These are phyloP conservation scores for Kodamaea hsintzibuensis DNA, from an alignment of 805 yeast species.

Conservation along the genomic window DNA sequence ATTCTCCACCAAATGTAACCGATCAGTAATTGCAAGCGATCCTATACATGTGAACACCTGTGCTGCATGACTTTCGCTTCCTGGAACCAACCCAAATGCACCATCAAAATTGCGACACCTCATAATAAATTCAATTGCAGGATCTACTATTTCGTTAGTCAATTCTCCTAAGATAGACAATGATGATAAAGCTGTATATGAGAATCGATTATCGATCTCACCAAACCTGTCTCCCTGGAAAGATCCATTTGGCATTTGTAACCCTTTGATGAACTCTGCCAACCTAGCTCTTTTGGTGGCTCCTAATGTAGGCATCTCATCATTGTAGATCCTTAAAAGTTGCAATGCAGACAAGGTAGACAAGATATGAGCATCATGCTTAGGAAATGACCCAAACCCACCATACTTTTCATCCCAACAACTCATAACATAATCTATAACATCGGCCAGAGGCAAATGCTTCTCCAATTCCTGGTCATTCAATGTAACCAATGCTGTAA, in stretches of 20 bases:
- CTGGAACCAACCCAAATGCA: conserved; percentile 91
- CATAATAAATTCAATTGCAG: conserved; percentile 65
- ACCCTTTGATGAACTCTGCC: conserved; percentile 34
- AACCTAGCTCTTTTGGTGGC: conserved; percentile 29
- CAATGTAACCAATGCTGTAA: conserved; percentile 69
- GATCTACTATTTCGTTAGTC: conserved; percentile 52
- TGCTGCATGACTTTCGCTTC: conserved; percentile 94
- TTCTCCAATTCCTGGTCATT: conserved; percentile 42
- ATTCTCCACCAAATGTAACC: conserved; percentile 48
- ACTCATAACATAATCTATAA: conserved; percentile 64
- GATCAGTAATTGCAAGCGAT: conserved; percentile 66
- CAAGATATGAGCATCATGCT: conserved; percentile 85
- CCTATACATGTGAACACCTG: conserved; percentile 87
- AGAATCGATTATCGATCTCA: conserved; percentile 90
- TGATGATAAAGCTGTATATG: conserved; percentile 76
- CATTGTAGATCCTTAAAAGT: conserved; percentile 64
- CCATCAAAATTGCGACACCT: conserved; percentile 91
- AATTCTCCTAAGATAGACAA: conserved; percentile 69
- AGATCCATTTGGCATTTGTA: conserved; percentile 66
- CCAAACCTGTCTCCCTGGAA: conserved; percentile 91
- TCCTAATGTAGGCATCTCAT: conserved; percentile 46
- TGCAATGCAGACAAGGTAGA: conserved; percentile 88
- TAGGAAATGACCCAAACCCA: conserved; percentile 88
- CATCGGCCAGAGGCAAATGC: conserved; percentile 59
- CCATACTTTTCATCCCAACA: conserved; percentile 65